Conservation (phyloP, 305 asterid genomes). For the Fraxinus dipetala region DNA sequence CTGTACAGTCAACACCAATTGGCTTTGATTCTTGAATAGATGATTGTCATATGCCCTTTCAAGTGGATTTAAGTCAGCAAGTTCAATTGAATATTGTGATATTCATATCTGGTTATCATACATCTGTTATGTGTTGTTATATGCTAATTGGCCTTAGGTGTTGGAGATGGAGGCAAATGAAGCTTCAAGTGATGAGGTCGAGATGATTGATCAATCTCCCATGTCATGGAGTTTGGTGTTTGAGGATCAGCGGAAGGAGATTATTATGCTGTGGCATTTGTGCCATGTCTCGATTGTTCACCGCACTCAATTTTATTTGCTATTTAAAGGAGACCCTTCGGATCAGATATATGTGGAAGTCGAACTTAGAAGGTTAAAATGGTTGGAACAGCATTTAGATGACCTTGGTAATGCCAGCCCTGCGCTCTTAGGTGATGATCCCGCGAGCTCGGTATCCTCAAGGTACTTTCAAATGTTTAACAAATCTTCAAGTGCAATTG, state of each 20-base stretch:
- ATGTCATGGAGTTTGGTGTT: constrained; percentile 59
- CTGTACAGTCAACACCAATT: neutral
- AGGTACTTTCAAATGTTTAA: constrained; percentile 42
- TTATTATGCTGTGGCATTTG: constrained; percentile 89
- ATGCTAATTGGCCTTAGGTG: constrained; percentile 41
- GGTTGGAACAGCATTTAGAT: constrained; percentile 88
- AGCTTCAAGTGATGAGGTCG: constrained; percentile 52
- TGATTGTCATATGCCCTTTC: neutral
- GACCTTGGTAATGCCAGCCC: constrained; percentile 97
- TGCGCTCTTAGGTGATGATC: constrained; percentile 88
- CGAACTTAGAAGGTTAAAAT: constrained; percentile 75
- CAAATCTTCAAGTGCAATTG: neutral
- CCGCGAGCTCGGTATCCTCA: constrained; percentile 76
- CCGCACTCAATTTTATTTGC: constrained; percentile 78
- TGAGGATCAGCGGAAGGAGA: constrained; percentile 77
- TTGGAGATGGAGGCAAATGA: constrained; percentile 80
- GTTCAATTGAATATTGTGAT: neutral
- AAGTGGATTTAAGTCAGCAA: neutral
- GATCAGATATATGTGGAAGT: constrained; percentile 95
- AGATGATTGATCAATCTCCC: constrained; percentile 45
- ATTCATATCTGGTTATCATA: neutral
- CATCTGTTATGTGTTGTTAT: neutral
- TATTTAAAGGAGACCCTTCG: constrained; percentile 74
- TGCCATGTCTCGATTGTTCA: constrained; percentile 88
- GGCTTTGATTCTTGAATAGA: neutral